Evolutionary conservation across 148 eudicot genomes (phyloP).

Genomic region (Limonium bicolor): DNA sequence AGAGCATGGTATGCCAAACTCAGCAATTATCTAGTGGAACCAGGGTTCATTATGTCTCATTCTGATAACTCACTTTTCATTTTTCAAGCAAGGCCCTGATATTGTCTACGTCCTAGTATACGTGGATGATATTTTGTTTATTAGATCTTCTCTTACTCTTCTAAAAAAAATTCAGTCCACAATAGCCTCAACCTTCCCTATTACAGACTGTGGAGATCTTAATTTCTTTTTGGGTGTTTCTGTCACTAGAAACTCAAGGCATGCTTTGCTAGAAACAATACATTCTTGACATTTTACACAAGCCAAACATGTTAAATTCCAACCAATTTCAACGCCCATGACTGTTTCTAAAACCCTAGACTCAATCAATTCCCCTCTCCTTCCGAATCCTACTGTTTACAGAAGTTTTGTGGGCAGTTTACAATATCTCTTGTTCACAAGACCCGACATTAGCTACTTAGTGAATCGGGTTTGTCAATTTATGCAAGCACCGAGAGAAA

Average conservation of each 20-base stretch:
- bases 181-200: background rate
- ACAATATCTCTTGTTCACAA: background rate
- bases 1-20: too few relatives aligned
- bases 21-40: too few relatives aligned
- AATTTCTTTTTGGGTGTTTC: background rate
- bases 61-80: background rate
- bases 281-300: background rate
- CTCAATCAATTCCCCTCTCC: background rate
- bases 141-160: background rate
- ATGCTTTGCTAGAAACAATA: background rate
- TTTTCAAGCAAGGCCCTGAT: background rate
- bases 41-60: background rate
- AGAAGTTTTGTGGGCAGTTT: background rate
- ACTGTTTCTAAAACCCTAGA: background rate
- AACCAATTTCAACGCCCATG: background rate
- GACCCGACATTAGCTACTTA: background rate
- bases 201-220: background rate
- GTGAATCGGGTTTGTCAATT: too few relatives aligned
- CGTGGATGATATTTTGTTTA: background rate
- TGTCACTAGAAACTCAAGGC: background rate
- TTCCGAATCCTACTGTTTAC: background rate
- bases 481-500: background rate
- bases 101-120: background rate
- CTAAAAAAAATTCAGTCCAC: background rate
- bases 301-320: background rate